These are phyloP conservation scores for Phaseolus coccineus DNA, from an alignment of 331 rosid genomes.

Conservation along the genomic window DNA sequence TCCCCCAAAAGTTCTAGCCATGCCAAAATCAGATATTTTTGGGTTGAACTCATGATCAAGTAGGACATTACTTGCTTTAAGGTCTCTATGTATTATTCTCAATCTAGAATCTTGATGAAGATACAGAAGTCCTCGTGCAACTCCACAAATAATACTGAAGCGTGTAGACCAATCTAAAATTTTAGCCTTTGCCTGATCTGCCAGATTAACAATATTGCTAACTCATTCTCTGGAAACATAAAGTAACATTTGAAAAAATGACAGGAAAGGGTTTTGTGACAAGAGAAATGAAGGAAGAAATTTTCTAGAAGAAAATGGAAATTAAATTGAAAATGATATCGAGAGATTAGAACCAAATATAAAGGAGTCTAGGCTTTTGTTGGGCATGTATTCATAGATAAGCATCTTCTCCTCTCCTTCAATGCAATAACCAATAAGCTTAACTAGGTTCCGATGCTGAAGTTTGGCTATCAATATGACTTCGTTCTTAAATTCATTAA, in stretches of 20 bases:
- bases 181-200: slow-evolving; percentile 39
- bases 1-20: slow-evolving; percentile 50
- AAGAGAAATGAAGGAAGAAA: not conserved
- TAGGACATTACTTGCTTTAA: slow-evolving; percentile 46
- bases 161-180: slow-evolving; percentile 45
- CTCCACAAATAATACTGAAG: slow-evolving; percentile 43
- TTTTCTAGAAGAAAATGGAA: slow-evolving; percentile 6
- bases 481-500: slow-evolving; percentile 48
- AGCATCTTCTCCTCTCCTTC: slow-evolving; percentile 50
- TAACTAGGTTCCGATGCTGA: slow-evolving; percentile 49
- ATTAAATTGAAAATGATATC: not conserved
- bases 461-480: slow-evolving; percentile 48
- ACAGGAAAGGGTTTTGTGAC: not conserved
- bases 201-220: not conserved
- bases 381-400: slow-evolving; percentile 50
- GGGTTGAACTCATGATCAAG: slow-evolving; percentile 45
- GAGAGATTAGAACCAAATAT: slow-evolving; percentile 42
- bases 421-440: slow-evolving; percentile 50
- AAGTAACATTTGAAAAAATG: not conserved
- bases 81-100: slow-evolving; percentile 48
- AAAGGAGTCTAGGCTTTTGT: slow-evolving; percentile 48
- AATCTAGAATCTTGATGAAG: slow-evolving; percentile 53
- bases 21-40: slow-evolving; percentile 48
- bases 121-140: slow-evolving; percentile 44
- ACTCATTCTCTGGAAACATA: not conserved